Evolutionary conservation across 2,329 filamentous ascomycete genomes (phyloP).

Genomic region (Fusarium sp.): DNA sequence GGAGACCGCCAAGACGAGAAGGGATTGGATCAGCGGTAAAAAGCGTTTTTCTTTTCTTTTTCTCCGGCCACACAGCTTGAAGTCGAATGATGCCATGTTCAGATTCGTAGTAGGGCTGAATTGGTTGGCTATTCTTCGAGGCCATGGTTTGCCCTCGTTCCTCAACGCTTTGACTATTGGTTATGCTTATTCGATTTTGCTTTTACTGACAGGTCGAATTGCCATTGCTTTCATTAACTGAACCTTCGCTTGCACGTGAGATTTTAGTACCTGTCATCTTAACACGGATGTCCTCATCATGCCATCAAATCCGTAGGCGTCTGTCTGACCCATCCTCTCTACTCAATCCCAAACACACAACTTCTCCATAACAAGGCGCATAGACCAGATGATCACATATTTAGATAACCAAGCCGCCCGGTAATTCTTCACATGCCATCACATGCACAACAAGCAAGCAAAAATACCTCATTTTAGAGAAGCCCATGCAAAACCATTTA

Average conservation of each 20-base stretch:
- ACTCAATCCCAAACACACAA: constrained; percentile 5
- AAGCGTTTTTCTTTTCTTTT: not conserved
- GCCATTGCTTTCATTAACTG: not conserved
- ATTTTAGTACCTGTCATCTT: constrained; percentile 13
- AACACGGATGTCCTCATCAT: not conserved
- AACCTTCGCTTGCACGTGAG: constrained; percentile 5
- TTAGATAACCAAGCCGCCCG: not conserved
- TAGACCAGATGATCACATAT: not conserved
- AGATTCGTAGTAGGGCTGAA: constrained; percentile 13
- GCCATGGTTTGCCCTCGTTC: not conserved
- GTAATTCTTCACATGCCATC: not conserved
- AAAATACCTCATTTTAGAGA: not conserved
- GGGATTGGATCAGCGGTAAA: constrained; percentile 7
- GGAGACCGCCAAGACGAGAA: constrained; percentile 8
- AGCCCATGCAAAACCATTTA: constrained; percentile 17
- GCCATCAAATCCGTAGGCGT: not conserved
- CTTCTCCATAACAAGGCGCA: not conserved
- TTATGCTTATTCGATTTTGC: not conserved
- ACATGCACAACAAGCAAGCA: not conserved
- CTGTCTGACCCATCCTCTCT: not conserved
- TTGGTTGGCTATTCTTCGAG: constrained; percentile 42
- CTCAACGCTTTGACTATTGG: not conserved
- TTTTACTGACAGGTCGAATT: not conserved
- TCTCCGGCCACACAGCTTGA: not conserved
- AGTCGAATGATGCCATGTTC: not conserved